A percentile compares a stretch with the other conserved stretches of the same genome.
phyloP scores from a whole-genome alignment of 2,329 filamentous ascomycete species.

The Fusarium sp. region DNA sequence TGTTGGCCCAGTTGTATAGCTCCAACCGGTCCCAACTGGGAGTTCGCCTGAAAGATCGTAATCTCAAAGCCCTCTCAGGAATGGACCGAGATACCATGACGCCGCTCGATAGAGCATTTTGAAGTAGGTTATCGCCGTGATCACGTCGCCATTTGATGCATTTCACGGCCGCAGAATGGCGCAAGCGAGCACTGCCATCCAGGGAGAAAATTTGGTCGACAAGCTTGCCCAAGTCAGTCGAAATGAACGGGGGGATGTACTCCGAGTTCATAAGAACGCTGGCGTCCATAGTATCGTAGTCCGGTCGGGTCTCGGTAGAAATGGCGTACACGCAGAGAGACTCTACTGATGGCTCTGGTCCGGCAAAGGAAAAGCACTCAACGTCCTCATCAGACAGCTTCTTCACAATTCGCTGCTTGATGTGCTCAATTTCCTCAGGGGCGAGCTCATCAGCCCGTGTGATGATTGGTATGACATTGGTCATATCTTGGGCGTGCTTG shows the following conservation, averaged over 20 bases:
- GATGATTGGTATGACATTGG: conserved; percentile 86
- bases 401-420: conserved; percentile 68
- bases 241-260: conserved; percentile 81
- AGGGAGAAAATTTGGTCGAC: conserved; percentile 80
- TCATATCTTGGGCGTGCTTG: conserved; percentile 72
- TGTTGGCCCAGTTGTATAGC: conserved; percentile 51
- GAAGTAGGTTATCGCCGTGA: conserved; percentile 34
- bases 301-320: conserved; percentile 75
- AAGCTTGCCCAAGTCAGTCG: conserved; percentile 76
- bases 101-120: conserved; percentile 31
- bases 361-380: conserved; percentile 72
- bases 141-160: conserved; percentile 73
- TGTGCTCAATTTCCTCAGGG: conserved; percentile 61
- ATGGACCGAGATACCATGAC: conserved; percentile 26
- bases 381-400: conserved; percentile 67
- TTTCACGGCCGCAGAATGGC: conserved; percentile 84
- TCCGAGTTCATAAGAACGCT: conserved; percentile 92
- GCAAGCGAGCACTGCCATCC: conserved; percentile 81
- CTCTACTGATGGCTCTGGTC: conserved; percentile 40
- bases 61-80: conserved; percentile 31
- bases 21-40: conserved; percentile 48
- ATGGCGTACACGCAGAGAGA: conserved; percentile 71
- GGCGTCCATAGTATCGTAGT: conserved; percentile 88
- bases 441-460: conserved; percentile 77
- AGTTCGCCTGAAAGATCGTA: conserved; percentile 19